Conservation (phyloP, 2,329 filamentous ascomycete species). For the Polychaeton citri region DNA sequence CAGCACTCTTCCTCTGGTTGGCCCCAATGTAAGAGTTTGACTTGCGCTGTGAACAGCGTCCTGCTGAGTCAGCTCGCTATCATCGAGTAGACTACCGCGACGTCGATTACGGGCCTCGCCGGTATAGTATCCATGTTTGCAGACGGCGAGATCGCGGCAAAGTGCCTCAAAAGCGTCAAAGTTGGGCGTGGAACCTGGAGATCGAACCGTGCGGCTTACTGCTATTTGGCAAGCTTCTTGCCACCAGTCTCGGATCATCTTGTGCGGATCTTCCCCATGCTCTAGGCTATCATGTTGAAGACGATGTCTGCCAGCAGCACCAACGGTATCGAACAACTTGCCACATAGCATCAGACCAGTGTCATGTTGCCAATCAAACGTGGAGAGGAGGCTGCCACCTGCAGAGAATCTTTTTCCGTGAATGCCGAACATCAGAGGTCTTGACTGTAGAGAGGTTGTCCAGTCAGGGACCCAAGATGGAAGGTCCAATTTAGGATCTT, state of each 20-base stretch:
- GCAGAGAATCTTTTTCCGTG: constrained; percentile 9
- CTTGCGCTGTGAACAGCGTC: constrained; percentile 10
- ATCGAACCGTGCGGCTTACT: constrained; percentile 9
- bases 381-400: constrained; percentile 11
- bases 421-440: constrained; percentile 16
- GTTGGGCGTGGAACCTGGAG: constrained; percentile 14
- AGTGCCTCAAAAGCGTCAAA: constrained; percentile 15
- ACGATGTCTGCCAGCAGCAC: constrained; percentile 7
- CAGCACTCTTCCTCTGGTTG: constrained; percentile 16
- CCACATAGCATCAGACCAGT: constrained; percentile 14
- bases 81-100: constrained; percentile 14
- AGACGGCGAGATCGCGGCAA: constrained; percentile 10
- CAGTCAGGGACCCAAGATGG: constrained; percentile 16
- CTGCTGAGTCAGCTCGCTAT: constrained; percentile 7
- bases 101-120: constrained; percentile 5
- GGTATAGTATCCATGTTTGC: constrained; percentile 11
- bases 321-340: constrained; percentile 15
- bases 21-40: constrained; percentile 15
- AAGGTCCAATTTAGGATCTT: constrained; percentile 6
- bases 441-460: constrained; percentile 11
- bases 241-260: constrained; percentile 13
- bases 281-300: constrained; percentile 5
- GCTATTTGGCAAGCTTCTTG: constrained; percentile 12
- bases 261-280: constrained; percentile 2
- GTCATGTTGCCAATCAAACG: constrained; percentile 15